Percentiles rank a stretch among this genome's conserved stretches.
Evolutionary conservation across 2,329 filamentous ascomycete genomes (phyloP).

Genomic region (Beauveria scarabaeidicola): DNA sequence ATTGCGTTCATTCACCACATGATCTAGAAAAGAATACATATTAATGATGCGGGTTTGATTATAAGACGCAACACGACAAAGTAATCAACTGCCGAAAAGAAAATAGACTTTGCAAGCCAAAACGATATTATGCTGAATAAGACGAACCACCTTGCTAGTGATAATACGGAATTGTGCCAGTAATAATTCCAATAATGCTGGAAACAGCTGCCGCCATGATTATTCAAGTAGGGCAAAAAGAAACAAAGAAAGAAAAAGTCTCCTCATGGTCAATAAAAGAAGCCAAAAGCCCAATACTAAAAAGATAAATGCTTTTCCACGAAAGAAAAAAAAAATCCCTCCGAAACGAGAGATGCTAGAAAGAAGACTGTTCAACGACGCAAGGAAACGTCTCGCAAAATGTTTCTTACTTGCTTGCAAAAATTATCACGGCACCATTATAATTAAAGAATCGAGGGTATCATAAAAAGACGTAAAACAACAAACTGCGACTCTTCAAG

Average conservation of each 20-base stretch:
- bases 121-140: too few species aligned
- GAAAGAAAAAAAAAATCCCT: background rate
- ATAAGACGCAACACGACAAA: too few species aligned
- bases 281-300: background rate
- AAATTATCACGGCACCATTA: background rate
- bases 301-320: background rate
- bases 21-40: too few species aligned
- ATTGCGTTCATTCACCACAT: too few species aligned
- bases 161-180: too few species aligned
- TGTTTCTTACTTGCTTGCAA: background rate
- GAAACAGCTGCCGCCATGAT: too few species aligned
- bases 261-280: background rate
- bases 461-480: background rate
- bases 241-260: background rate
- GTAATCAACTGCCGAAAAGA: too few species aligned
- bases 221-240: background rate
- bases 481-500: background rate
- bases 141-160: too few species aligned
- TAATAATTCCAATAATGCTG: too few species aligned
- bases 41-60: too few species aligned
- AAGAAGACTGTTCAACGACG: too few species aligned
- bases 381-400: background rate
- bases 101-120: too few species aligned
- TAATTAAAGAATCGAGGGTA: background rate
- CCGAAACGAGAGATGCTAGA: background rate